Evolutionary conservation across 2,329 filamentous ascomycete genomes (phyloP), one percentile per base, ranked within the genome.

Genomic region (Aureobasidium sp.): DNA sequence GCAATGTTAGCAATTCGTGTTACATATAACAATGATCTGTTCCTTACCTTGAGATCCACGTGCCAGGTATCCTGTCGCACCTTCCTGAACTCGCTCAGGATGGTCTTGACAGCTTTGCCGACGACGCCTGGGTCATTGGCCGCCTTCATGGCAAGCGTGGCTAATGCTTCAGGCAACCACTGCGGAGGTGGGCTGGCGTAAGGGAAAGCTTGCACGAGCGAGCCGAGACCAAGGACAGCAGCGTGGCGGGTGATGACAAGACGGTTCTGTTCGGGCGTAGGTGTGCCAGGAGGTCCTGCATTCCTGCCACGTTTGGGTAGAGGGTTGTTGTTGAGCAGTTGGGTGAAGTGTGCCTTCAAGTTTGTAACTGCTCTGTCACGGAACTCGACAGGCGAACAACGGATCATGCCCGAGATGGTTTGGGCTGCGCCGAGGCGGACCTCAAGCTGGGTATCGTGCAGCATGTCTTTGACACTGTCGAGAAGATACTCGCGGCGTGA

Each of bases 1-100:
- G 47, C 3, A 57, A 57, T 48, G 37, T 65, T 57, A 66, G 64
- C 64, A 51, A 65, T 69, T 48, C 66, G 58, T 51, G n/a, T 27
- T 41, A 15, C 22, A 22, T 4, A 14, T 17, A 2, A 39, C 8
- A 29, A 14, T 53, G 58, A 37, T 17, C 2, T 62, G 11, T 52
- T 52, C 76, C 85, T 75, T 78, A 96, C 94, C 88, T 96, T 97
- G 69, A 96, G 90, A 78, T 99, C 94, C 64, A 96, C 93, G 70
- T 88, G 88, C 94, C 94, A 99, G 68, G 93, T 99, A 79, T 99
- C 94, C 75, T 99, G 94, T 73, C 94, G 87, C 49, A 94, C 99
- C 84, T 99, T 99, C 80, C 99, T 99, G 81, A 99, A 99, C 71
- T 99, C 95, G 64, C 91, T 91, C 67, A 99, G 79, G 39, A 97